phyloP scores from a whole-genome alignment of 2,329 filamentous ascomycete species.

The Exophiala spinifera region DNA sequence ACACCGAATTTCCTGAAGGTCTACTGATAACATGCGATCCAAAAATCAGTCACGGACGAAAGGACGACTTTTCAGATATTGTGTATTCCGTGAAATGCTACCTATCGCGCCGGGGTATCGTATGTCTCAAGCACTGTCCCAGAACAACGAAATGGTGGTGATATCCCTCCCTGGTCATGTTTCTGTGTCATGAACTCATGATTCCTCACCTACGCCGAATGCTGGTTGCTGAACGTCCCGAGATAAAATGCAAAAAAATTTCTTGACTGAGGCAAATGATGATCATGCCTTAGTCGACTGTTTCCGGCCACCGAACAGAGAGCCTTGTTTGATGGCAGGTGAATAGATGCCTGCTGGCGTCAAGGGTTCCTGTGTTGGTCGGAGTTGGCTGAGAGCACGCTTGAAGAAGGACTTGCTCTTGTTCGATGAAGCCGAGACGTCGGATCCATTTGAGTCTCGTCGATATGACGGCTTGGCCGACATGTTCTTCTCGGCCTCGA shows the following conservation, averaged over 20 bases:
- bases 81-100: too few relatives aligned
- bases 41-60: too few relatives aligned
- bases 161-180: neutral
- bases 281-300: conserved; percentile 14
- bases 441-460: conserved; percentile 16
- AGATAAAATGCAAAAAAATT: conserved; percentile 6
- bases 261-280: conserved; percentile 1
- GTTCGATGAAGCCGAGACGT: conserved; percentile 8
- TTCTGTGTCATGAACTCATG: neutral
- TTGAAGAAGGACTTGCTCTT: conserved; percentile 22
- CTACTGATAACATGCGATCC: too few relatives aligned
- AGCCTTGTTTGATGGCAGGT: conserved; percentile 21
- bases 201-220: neutral
- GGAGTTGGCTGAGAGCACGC: conserved; percentile 21
- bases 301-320: conserved; percentile 12
- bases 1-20: too few relatives aligned
- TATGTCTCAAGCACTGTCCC: too few relatives aligned
- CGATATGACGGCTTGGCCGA: conserved; percentile 13
- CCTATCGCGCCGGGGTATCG: too few relatives aligned
- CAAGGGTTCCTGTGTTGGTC: conserved; percentile 19
- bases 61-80: too few relatives aligned
- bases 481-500: conserved; percentile 15
- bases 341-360: conserved; percentile 23
- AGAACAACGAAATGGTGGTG: neutral
- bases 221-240: neutral